phyloP scores from a whole-genome alignment of 2,329 filamentous ascomycete species.

The Reticulascus tulasneorum region DNA sequence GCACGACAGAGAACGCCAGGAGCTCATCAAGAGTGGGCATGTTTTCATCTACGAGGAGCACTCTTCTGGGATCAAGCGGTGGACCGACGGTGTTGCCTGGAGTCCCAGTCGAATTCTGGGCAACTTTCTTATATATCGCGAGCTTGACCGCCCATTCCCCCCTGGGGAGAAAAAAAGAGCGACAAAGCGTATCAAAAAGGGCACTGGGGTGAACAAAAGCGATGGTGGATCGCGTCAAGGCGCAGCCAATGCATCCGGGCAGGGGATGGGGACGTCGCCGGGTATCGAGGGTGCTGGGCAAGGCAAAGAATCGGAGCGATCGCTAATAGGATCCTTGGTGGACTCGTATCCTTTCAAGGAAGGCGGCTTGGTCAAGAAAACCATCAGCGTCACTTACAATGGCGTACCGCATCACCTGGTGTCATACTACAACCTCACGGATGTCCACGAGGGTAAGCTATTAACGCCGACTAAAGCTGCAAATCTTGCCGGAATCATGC shows the following conservation, averaged over 20 bases:
- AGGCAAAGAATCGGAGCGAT: conserved; percentile 12
- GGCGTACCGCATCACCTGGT: conserved; percentile 81
- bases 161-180: conserved; percentile 83
- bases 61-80: conserved; percentile 85
- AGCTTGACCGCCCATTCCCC: conserved; percentile 72
- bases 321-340: conserved; percentile 59
- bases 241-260: conserved; percentile 2
- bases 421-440: conserved; percentile 80
- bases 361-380: conserved; percentile 85
- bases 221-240: conserved; percentile 19
- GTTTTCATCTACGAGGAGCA: conserved; percentile 92
- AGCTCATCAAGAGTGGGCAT: conserved; percentile 77
- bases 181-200: conserved; percentile 61
- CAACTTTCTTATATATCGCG: conserved; percentile 82
- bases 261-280: conserved; percentile 3
- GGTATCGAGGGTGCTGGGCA: conserved; percentile 9
- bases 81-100: conserved; percentile 91
- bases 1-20: conserved; percentile 75
- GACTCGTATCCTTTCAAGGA: conserved; percentile 87
- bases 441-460: conserved; percentile 63
- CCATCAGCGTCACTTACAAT: conserved; percentile 73
- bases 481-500: conserved; percentile 44
- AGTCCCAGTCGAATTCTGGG: conserved; percentile 81
- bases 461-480: conserved; percentile 50
- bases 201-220: conserved; percentile 29